A percentile compares a stretch with the other conserved stretches of the same genome.
These are phyloP conservation scores for Sphenostylis stenocarpa DNA, from an alignment of 306 rosid genomes.

Conservation along the genomic window DNA sequence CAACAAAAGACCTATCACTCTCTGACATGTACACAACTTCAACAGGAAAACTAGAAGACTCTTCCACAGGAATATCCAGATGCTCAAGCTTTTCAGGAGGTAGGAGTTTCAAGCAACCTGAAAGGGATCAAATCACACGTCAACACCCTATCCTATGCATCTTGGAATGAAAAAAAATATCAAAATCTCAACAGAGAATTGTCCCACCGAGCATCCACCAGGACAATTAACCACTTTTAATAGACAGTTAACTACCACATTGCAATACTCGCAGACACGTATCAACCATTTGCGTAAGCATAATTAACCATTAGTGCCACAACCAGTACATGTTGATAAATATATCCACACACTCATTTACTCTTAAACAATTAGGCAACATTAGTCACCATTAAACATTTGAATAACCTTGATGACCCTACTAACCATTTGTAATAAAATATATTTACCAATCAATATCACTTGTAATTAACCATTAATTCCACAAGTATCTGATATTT, in stretches of 20 bases:
- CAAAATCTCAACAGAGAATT: not conserved
- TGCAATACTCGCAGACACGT: not conserved
- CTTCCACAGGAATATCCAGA: slow-evolving; percentile 55
- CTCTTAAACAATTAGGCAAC: not conserved
- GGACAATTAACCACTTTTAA: not conserved
- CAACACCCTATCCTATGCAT: not conserved
- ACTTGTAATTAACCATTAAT: not conserved
- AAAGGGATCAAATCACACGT: slow-evolving; percentile 26
- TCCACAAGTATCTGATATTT: not conserved
- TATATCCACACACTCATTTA: not conserved
- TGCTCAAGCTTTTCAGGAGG: slow-evolving; percentile 84
- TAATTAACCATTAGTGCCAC: not conserved
- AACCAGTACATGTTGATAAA: not conserved
- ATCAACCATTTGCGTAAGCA: not conserved
- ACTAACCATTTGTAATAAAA: not conserved
- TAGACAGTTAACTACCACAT: not conserved
- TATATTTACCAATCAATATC: too few relatives aligned
- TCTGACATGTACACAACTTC: slow-evolving; percentile 54
- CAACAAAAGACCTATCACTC: slow-evolving; percentile 41
- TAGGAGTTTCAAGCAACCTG: slow-evolving; percentile 87
- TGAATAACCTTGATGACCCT: not conserved
- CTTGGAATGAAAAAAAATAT: not conserved
- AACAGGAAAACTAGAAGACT: slow-evolving; percentile 43
- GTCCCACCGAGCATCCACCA: not conserved
- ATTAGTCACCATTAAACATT: not conserved